Percentiles rank a stretch among this genome's conserved stretches.
These are phyloP conservation scores for Tulasnella sp. DNA, from an alignment of 768 basidiomycete species.

Conservation along the genomic window DNA sequence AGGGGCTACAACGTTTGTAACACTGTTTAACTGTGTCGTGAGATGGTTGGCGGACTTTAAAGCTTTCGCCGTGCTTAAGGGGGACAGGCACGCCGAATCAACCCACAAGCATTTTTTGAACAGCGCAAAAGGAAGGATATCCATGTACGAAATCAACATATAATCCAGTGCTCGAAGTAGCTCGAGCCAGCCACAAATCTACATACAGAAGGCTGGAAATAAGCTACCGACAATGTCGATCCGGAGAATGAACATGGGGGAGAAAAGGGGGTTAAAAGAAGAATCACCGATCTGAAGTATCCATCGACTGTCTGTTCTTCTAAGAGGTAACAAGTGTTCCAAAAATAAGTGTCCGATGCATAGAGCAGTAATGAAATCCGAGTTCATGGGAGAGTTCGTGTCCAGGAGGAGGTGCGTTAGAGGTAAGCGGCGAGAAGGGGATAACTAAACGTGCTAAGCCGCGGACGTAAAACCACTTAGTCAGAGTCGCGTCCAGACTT, in stretches of 20 bases:
- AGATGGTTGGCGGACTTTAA: too few species aligned
- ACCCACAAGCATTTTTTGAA: not conserved
- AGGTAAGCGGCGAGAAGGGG: not conserved
- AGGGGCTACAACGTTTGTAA: too few species aligned
- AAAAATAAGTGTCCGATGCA: not conserved
- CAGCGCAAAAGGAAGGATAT: not conserved
- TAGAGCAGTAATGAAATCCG: not conserved
- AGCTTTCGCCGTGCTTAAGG: too few species aligned
- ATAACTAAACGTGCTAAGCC: slow-evolving; percentile 2
- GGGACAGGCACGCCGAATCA: not conserved
- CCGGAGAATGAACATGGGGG: not conserved
- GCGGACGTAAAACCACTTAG: not conserved
- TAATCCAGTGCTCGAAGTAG: not conserved
- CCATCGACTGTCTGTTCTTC: not conserved
- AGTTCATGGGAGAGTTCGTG: not conserved
- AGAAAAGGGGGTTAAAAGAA: not conserved
- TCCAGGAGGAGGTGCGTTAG: not conserved
- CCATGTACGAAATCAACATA: not conserved
- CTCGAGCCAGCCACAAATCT: not conserved
- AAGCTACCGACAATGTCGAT: not conserved
- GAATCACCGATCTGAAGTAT: not conserved
- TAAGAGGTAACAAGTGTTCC: not conserved
- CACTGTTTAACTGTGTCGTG: too few species aligned
- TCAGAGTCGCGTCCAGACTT: slow-evolving; percentile 14
- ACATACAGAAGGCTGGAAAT: not conserved